Percentiles rank a stretch among this genome's conserved stretches.
phyloP scores from a whole-genome alignment of 148 eudicot species.

The Diospyros lotus region DNA sequence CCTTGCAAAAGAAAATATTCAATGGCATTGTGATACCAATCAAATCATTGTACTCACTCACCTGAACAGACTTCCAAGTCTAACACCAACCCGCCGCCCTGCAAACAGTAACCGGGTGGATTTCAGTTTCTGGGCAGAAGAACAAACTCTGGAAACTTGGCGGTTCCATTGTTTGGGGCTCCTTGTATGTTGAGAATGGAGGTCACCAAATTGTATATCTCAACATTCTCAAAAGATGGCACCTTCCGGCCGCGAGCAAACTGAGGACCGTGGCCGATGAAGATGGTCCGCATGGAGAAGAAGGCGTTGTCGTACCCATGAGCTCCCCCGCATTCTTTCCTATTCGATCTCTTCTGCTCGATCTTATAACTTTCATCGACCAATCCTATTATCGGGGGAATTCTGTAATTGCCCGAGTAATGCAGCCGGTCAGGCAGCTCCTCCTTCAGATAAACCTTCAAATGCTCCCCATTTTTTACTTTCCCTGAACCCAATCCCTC shows the following conservation, averaged over 20 bases:
- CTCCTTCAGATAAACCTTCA: slow-evolving; percentile 60
- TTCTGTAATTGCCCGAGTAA: slow-evolving; percentile 52
- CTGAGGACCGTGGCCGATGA: slow-evolving; percentile 59
- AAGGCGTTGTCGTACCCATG: slow-evolving; percentile 73
- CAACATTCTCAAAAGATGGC: slow-evolving; percentile 11
- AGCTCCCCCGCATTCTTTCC: slow-evolving; percentile 67
- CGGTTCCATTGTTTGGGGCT: slow-evolving; percentile 45
- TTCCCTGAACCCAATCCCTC: slow-evolving; percentile 53
- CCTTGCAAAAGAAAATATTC: too few species aligned
- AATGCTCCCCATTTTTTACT: slow-evolving; percentile 45
- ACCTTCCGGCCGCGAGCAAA: slow-evolving; percentile 55
- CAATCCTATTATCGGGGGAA: slow-evolving; percentile 66
- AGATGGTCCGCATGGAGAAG: slow-evolving; percentile 75
- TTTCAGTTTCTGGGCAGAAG: too few species aligned
- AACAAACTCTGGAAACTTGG: too few species aligned
- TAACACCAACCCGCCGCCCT: too few species aligned
- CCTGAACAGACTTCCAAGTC: too few species aligned
- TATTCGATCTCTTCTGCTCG: slow-evolving; percentile 38
- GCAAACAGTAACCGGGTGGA: too few species aligned
- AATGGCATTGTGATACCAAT: too few species aligned
- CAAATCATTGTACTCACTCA: too few species aligned
- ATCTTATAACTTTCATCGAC: slow-evolving; percentile 58
- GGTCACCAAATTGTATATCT: slow-evolving; percentile 63
- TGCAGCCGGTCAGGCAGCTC: slow-evolving; percentile 68
- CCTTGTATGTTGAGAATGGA: slow-evolving; percentile 29